A percentile compares a stretch with the other conserved stretches of the same genome.
phyloP scores from a whole-genome alignment of 805 yeast species.

The Saitoella complicata region DNA sequence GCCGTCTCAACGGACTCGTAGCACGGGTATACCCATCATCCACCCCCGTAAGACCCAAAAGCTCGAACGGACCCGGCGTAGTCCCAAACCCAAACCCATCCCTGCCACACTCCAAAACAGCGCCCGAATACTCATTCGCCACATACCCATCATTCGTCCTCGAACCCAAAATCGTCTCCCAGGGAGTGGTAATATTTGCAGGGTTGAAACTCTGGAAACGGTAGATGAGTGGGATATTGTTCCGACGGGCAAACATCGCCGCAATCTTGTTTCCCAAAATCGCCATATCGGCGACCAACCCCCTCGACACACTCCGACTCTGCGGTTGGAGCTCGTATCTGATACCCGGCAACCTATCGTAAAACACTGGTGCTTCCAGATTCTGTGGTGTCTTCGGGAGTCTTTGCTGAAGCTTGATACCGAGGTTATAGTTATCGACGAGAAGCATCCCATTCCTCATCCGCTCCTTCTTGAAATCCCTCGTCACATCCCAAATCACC shows the following conservation, averaged over 20 bases:
- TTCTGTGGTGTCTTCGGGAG: background rate
- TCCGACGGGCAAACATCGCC: conserved; percentile 14
- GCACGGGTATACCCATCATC: conserved; percentile 43
- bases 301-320: conserved; percentile 31
- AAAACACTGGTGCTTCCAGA: background rate
- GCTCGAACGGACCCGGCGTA: conserved; percentile 18
- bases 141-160: background rate
- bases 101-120: background rate
- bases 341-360: background rate
- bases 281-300: conserved; percentile 74
- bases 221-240: conserved; percentile 16
- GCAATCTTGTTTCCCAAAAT: conserved; percentile 46
- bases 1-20: conserved; percentile 81
- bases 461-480: background rate
- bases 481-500: background rate
- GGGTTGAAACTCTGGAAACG: conserved; percentile 2
- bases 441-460: background rate
- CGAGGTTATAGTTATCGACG: background rate
- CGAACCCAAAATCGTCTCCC: background rate
- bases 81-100: background rate
- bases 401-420: background rate
- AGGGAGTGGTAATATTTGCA: background rate
- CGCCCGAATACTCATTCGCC: background rate
- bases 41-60: conserved; percentile 23
- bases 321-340: conserved; percentile 3